Conservation (phyloP, 768 basidiomycete genomes). For the Russula compacta region DNA sequence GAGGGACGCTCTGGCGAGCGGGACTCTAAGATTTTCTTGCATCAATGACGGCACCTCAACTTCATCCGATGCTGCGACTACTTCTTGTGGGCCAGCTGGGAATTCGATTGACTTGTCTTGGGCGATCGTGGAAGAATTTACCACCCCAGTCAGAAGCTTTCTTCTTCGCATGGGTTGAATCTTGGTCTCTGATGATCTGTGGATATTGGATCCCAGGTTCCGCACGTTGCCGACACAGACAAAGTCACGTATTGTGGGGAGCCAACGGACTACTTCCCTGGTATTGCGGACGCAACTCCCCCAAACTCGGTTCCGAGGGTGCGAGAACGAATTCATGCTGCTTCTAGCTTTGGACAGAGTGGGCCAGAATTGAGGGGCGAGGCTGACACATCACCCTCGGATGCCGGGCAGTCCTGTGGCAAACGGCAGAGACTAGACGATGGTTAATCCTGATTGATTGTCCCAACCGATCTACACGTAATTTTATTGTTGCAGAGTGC, state of each 20-base stretch:
- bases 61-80: neutral
- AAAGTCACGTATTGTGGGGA: constrained; percentile 1
- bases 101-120: constrained; percentile 15
- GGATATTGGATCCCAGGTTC: neutral
- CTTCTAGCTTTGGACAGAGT: neutral
- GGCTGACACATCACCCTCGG: neutral
- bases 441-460: neutral
- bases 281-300: neutral
- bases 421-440: constrained; percentile 9
- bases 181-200: neutral
- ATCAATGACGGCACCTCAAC: constrained; percentile 1
- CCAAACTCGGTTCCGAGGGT: neutral
- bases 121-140: constrained; percentile 17
- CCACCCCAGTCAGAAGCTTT: constrained; percentile 8
- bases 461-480: neutral
- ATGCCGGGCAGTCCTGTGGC: neutral
- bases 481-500: neutral
- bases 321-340: neutral
- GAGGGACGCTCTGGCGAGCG: constrained; percentile 40
- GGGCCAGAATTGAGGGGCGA: neutral
- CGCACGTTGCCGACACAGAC: neutral
- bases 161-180: neutral
- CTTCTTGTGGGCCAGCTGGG: neutral
- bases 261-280: constrained; percentile 4
- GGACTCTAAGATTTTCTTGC: constrained; percentile 36